Conservation (phyloP, 371 early-diverging fungal species). For the Mortierella sp. region DNA sequence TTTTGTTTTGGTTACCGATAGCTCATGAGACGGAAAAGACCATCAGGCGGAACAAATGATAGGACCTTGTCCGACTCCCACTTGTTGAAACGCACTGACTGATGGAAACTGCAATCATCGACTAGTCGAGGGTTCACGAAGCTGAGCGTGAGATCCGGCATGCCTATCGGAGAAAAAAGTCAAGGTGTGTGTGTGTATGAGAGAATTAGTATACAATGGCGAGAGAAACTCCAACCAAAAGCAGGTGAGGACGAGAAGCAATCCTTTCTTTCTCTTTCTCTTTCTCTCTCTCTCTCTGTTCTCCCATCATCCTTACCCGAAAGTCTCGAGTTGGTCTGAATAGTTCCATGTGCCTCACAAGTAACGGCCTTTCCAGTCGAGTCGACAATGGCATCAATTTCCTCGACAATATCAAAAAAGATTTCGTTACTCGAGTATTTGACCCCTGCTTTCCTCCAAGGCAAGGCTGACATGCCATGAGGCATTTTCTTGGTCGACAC, state of each 20-base stretch:
- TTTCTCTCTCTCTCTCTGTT: too few species aligned
- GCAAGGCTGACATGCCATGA: conserved; percentile 74
- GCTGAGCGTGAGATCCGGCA: conserved; percentile 87
- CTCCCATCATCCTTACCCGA: too few species aligned
- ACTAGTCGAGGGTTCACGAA: conserved; percentile 79
- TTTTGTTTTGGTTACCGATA: conserved; percentile 75
- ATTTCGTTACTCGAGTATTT: conserved; percentile 93
- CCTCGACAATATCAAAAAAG: conserved; percentile 92
- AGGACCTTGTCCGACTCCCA: conserved; percentile 85
- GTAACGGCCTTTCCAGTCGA: conserved; percentile 77
- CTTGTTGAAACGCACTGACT: conserved; percentile 83
- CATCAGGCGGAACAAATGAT: conserved; percentile 96
- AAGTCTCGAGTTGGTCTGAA: conserved; percentile 79
- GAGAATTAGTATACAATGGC: background rate
- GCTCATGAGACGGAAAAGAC: conserved; percentile 87
- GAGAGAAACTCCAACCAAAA: too few species aligned
- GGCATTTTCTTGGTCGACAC: conserved; percentile 48
- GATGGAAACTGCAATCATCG: conserved; percentile 91
- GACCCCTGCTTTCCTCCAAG: conserved; percentile 91
- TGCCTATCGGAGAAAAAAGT: conserved; percentile 58
- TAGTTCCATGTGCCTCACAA: conserved; percentile 83
- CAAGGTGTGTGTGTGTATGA: background rate
- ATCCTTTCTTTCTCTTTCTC: too few species aligned
- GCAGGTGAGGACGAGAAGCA: too few species aligned
- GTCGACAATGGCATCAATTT: conserved; percentile 86